Percentiles rank a stretch among this genome's conserved stretches.
Conservation (phyloP, 495 filamentous ascomycete genomes). For the Platismatia glauca region DNA sequence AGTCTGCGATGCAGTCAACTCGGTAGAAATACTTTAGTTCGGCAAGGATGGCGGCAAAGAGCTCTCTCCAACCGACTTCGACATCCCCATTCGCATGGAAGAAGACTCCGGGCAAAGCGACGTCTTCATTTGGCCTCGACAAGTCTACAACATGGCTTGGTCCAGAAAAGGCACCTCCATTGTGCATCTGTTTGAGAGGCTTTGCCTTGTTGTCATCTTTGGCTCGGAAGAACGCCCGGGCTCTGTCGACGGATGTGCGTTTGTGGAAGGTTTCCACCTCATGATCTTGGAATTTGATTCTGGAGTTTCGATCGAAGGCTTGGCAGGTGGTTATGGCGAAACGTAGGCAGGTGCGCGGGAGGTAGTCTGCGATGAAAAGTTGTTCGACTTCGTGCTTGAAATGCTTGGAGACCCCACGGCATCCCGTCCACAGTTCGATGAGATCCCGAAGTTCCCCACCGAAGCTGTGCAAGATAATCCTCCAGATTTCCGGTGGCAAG, state of each 20-base stretch:
- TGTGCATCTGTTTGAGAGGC: background rate
- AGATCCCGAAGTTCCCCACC: background rate
- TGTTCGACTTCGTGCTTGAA: background rate
- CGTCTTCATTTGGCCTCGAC: background rate
- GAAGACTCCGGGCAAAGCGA: background rate
- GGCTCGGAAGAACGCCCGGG: background rate
- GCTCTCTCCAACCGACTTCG: background rate
- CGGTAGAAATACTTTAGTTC: background rate
- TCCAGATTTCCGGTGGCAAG: background rate
- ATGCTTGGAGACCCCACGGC: background rate
- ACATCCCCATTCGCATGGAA: background rate
- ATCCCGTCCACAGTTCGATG: background rate
- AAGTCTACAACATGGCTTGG: background rate
- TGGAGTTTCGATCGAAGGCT: background rate
- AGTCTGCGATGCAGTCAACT: background rate
- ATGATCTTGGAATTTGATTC: background rate
- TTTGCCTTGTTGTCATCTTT: background rate
- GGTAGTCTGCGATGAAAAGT: background rate
- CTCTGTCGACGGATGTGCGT: background rate
- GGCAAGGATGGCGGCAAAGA: background rate
- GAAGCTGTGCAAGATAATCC: background rate
- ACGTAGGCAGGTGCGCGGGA: background rate
- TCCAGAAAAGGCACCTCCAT: background rate
- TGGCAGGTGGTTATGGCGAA: constrained; percentile 1
- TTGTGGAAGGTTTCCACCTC: background rate